These are phyloP conservation scores for Lactarius hengduanensis DNA, from an alignment of 768 basidiomycete genomes.

Conservation along the genomic window DNA sequence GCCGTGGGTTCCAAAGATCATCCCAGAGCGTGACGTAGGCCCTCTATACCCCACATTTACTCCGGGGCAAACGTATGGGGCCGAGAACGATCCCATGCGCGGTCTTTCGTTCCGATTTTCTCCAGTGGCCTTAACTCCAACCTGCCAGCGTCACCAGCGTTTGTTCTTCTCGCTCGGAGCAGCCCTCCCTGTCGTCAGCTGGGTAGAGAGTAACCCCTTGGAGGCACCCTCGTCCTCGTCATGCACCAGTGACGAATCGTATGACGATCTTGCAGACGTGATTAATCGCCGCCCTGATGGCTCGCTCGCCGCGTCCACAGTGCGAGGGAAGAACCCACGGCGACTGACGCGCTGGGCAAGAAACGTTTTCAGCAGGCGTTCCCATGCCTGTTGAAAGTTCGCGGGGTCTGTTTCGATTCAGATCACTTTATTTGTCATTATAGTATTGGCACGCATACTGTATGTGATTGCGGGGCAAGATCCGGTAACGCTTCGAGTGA, in stretches of 20 bases:
- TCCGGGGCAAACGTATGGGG: conserved; percentile 6
- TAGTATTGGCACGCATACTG: neutral
- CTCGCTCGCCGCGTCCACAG: neutral
- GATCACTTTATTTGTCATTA: conserved; percentile 4
- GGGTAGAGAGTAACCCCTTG: conserved; percentile 11
- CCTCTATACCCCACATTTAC: neutral
- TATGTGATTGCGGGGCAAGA: neutral
- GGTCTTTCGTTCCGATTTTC: conserved; percentile 23
- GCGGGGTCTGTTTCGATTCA: neutral
- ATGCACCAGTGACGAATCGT: conserved; percentile 6
- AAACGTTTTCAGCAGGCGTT: conserved; percentile 2
- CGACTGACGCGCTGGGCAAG: conserved; percentile 21
- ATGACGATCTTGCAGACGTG: neutral
- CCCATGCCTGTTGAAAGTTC: conserved; percentile 1
- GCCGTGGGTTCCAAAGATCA: conserved; percentile 20
- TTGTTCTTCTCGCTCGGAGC: conserved; percentile 8
- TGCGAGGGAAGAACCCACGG: conserved; percentile 4
- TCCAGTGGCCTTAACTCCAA: conserved; percentile 14
- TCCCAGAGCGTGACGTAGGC: neutral
- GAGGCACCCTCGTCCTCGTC: conserved; percentile 9
- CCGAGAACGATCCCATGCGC: conserved; percentile 5
- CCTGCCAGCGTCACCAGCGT: conserved; percentile 22
- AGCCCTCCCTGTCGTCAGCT: conserved; percentile 9
- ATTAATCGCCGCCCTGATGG: neutral
- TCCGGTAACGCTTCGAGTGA: neutral